Base-by-base conservation (phyloP, 441 rosid species). In the Eruca vesicaria region DNA sequence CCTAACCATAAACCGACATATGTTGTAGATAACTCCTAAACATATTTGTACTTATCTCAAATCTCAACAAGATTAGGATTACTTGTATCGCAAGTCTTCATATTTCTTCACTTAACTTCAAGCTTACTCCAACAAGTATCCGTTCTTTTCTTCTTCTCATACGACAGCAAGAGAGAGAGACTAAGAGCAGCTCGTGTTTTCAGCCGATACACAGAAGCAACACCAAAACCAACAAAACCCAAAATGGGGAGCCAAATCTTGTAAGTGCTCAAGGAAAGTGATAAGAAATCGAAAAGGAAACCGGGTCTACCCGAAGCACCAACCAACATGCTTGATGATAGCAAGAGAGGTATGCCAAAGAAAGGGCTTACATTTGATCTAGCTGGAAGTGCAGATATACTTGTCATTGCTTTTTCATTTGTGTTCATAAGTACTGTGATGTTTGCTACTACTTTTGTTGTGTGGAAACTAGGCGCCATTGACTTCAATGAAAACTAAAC, bases 391-490 rank as follows among this genome's bases (percentile, higher is more conserved):
- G 58, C 73, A 4, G 99, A 94, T 79, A 88, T 94, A 59, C 85
- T 94, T 8, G 9, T 88, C 52, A 78, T 92, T 0, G 86, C 66
- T 16, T 82, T 94, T 36, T 94, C 97, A 2, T 85, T 94, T 78
- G 93, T 92, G 60, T 81, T 90, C 26, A 92, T 94, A 76, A 94
- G 97, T 83, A 86, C 94, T 0, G 84, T 92, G 8, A 94, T 92
- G 99, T 87, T 94, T 60, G 85, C 96, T 7, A 94, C 97, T 7
- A 94, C 98, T 56, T 94, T 66, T 73, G 8, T 90, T 20, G 97
- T 93, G 56, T 94, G 98, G 97, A 94, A 94, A 85, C 91, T 86
- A 12, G 97, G 97, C 32, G 98, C 90, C 1, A 94, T 92, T 82
- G 97, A 94, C 83, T 94, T 92, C 74, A 92, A 94, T 1, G 96